Base-by-base conservation (phyloP, 2,329 filamentous ascomycete species). In the Fusarium temperatum region DNA sequence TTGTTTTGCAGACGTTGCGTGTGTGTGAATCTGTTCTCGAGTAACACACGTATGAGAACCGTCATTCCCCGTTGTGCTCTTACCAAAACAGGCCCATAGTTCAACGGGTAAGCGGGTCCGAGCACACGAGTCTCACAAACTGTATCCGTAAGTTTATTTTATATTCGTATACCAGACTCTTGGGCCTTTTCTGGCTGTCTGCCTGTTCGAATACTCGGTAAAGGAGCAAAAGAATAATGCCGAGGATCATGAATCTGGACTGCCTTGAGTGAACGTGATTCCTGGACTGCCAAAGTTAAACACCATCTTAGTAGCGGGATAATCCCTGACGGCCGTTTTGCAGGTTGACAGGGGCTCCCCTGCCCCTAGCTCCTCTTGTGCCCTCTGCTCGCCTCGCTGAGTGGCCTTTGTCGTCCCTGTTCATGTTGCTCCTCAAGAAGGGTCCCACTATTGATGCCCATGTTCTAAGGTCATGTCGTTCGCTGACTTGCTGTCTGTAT, bases 281-380 rank as follows among this genome's bases (percentile, higher is more conserved):
- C 56, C 50, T 42, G 26, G 57, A 36, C 64, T 73, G 72, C 68
- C 56, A 70, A 45, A 72, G 56, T 45, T 60, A 66, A 57, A 61
- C 44, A 56, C 59, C 39, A 50, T 26, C 67, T 38, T 42, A 56
- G 44, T 63, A 73, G 61, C 44, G 59, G 63, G 47, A 58, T 62
- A 55, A 62, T 68, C 61, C 73, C 73, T 70, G 73, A 54, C 36
- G 64, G 71, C 74, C 73, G 74, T 74, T 76, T 76, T 69, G 74
- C 28, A 64, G 51, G 47, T 42, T 17, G 51, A 68, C 70, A 69
- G 36, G 73, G 63, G 35, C 4, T 18, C 36, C 60, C 61, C n/a
- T 65, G 41, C 59, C 59, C 66, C 62, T 60, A 53, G 30, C 44
- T 63, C 58, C 58, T 69, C 53, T 60, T 62, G 48, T 66, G 41